Base-by-base conservation (phyloP, 768 basidiomycete genomes). In the Strobilomyces dryophilus region DNA sequence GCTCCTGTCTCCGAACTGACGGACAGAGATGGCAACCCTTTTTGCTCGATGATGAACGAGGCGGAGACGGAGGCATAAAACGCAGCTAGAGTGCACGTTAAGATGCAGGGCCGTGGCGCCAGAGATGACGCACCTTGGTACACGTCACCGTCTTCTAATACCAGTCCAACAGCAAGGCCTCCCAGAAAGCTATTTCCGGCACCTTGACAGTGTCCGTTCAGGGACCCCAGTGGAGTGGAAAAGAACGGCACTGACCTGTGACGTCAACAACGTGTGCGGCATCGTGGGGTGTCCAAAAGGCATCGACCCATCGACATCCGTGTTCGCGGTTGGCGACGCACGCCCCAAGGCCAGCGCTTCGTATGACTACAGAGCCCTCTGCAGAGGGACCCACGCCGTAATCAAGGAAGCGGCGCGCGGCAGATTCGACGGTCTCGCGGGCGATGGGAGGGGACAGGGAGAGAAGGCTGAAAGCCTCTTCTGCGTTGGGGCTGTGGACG, bases 151-250 rank as follows among this genome's bases (percentile, higher is more conserved):
- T 76, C 62, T 41, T 78, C 72, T 47, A 83, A 60, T 18, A 71
- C 57, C 47, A 93, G 66, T 0, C 92, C 92, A 18, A 89, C 92
- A 11, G 83, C 83, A 14, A 94, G 75, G 7, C 92, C 92, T 14
- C 92, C 92, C 21, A 95, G 75, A 68, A 95, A 95, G 54, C 82
- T 79, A 67, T 95, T 95, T 15, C 93, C 93, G n/a, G 91, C 92
- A 41, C 93, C 90, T 91, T 57, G 21, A 35, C 55, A 48, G 32
- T 8, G 12, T 49, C 11, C 12, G 9, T 45, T 59, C 51, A 50
- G 53, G 40, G 32, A 36, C 37, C 49, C n/a, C 14, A 31, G 35
- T 17, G 44, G 20, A 36, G 49, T 51, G 37, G 47, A 45, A 45
- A 49, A 24, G 40, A 20, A 47, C 44, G 21, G 15, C 49, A 63